Evolutionary conservation across 2,329 filamentous ascomycete species (phyloP).

Genomic region (Didymella sp.): DNA sequence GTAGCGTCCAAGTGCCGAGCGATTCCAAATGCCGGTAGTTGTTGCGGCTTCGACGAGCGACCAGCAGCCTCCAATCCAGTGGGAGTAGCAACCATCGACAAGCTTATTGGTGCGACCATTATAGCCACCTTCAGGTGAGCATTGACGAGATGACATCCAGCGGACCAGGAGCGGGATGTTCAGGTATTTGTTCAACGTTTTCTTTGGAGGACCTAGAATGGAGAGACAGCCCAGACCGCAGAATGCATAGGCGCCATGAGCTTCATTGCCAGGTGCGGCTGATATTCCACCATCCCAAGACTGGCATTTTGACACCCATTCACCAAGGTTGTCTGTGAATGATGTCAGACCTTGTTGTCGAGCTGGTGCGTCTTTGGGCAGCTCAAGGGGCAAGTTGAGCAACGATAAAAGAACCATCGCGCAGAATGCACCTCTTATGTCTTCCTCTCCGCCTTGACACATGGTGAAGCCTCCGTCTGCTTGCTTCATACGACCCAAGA

Average conservation of each 20-base stretch:
- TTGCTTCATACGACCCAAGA: conserved; percentile 86
- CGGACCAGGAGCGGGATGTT: conserved; percentile 77
- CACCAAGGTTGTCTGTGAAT: conserved; percentile 75
- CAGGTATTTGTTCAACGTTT: conserved; percentile 76
- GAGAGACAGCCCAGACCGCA: conserved; percentile 89
- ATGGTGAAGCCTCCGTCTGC: conserved; percentile 88
- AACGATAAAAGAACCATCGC: conserved; percentile 84
- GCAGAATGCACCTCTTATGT: conserved; percentile 93
- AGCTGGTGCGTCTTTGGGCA: conserved; percentile 76
- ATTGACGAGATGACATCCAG: conserved; percentile 90
- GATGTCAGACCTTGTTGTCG: conserved; percentile 66
- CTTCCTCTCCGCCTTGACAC: conserved; percentile 84
- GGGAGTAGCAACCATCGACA: conserved; percentile 97
- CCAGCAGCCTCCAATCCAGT: conserved; percentile 97
- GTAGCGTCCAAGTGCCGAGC: conserved; percentile 85
- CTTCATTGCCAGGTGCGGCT: conserved; percentile 83
- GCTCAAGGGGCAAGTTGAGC: conserved; percentile 79
- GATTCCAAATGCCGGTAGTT: conserved; percentile 69
- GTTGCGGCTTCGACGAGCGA: conserved; percentile 82
- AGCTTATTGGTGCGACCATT: conserved; percentile 96
- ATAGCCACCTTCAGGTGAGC: conserved; percentile 89
- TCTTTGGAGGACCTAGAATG: conserved; percentile 80
- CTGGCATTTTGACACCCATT: conserved; percentile 88
- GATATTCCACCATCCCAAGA: conserved; percentile 95
- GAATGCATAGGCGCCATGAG: conserved; percentile 96